Evolutionary conservation across 2,329 filamentous ascomycete species (phyloP).

Genomic region (Neocucurbitaria cava): DNA sequence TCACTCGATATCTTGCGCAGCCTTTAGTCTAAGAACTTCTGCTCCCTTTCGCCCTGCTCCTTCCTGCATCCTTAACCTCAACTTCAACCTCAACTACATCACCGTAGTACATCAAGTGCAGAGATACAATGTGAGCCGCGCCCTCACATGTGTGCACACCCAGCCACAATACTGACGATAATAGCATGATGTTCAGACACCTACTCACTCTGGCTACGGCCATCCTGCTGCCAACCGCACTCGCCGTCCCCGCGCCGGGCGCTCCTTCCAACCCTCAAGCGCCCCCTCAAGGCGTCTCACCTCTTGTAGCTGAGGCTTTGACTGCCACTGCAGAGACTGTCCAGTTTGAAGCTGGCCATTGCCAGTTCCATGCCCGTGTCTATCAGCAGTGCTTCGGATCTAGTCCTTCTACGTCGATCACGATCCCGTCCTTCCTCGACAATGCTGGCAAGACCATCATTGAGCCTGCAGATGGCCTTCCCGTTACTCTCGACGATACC

Average conservation of each 20-base stretch:
- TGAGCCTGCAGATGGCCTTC: neutral
- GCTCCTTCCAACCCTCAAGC: neutral
- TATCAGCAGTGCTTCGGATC: neutral
- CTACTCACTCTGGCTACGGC: neutral
- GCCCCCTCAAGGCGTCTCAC: neutral
- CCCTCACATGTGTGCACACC: neutral
- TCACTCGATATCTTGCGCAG: neutral
- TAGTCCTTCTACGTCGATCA: neutral
- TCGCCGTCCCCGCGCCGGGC: neutral
- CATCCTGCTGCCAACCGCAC: neutral
- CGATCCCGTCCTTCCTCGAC: neutral
- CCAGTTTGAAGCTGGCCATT: neutral
- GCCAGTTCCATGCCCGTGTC: neutral
- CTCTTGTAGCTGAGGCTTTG: neutral
- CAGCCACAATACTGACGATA: neutral
- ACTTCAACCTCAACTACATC: neutral
- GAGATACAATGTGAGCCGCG: neutral
- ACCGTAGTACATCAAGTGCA: neutral
- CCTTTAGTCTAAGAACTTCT: neutral
- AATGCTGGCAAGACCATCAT: neutral
- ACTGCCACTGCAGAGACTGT: neutral
- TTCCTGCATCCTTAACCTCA: no score
- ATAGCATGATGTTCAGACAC: neutral
- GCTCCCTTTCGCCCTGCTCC: neutral
- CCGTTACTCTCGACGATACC: neutral